Base-by-base conservation (phyloP, 495 filamentous ascomycete genomes). In the Penicillium herquei region DNA sequence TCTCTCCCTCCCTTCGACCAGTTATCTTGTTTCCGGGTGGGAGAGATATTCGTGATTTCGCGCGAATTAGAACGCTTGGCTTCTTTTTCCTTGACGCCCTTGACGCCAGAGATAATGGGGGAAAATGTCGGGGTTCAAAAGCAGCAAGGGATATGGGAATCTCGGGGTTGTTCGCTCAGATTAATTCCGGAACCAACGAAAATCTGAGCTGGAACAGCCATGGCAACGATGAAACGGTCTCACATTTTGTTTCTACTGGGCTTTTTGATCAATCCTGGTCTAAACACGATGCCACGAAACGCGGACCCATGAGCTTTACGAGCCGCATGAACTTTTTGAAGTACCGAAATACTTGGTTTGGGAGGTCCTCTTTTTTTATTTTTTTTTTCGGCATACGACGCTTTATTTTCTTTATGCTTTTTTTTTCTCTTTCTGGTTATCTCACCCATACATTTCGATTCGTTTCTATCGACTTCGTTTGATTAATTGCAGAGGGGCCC, bases 291-390 rank as follows among this genome's bases (percentile, higher is more conserved):
- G 57, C 59, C 54, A 70, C 62, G 63, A 65, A 68, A 70, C 64
- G 61, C 66, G 65, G 57, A 68, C 58, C 63, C 61, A 71, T 64
- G 65, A 71, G 62, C 56, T 62, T 71, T 68, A 76, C 57, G 69
- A 69, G 62, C 65, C 63, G 61, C 60, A 74, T 56, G 70, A 69
- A 62, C 1, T 53, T 69, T 68, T 59, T 41, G 56, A 49, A 49
- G 12, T 56, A 37, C 55, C 55, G 54, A 67, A 39, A 59, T 26
- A 32, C 31, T 21, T 34, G 51, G 50, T 61, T 47, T 48, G 49
- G 47, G 21, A 26, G 21, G 21, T 26, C 21, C 21, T n/a, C n/a
- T 26, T 26, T 26, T 26, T 26, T 26, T 26, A 26, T 2, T 26
- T 26, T 26, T 26, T 26, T 26, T 53, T 54, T 66, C 52, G 55